Evolutionary conservation across 176 grass and related monocot species (phyloP), one percentile per base, ranked within the genome.

Genomic region (Canna indica): DNA sequence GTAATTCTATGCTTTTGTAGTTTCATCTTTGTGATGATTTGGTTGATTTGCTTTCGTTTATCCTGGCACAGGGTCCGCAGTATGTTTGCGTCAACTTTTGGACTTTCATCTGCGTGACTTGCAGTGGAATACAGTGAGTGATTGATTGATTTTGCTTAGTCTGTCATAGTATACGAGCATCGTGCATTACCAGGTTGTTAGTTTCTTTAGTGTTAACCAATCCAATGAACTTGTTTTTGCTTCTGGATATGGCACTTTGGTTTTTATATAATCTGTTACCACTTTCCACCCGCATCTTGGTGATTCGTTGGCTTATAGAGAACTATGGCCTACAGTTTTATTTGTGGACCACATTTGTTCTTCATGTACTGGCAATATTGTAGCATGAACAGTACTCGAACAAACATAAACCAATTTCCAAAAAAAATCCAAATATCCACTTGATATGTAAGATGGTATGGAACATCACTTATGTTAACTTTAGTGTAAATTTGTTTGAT

Each of bases 51-150:
- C 46, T 52, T 46, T 66, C 17, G 52, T 52, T 68, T 20, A 41
- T 66, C 67, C 64, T 76, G 74, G 74, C 76, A 36, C 85, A 96
- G 91, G 91, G 88, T 82, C 91, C 91, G 71, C 88, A 96, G 70
- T 96, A 91, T 79, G 91, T 88, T 22, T 91, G 88, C 80, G 88
- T 83, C 44, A 96, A 72, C 80, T 96, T 96, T 76, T 88, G 85
- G 88, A 91, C 91, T 44, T 96, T 96, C 82, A 58, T 91, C 34
- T 96, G 88, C 80, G 73, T 96, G 69, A 88, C 88, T 72, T 96
- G 91, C 85, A 96, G 88, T 67, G 91, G 91, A 36, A 85, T 96
- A 76, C 88, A 96, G 88, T 96, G 76, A 91, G 91, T 91, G 27
- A 27, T 33, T 17, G 13, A 69, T 39, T 64, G 22, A 27, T 27